A percentile compares a stretch with the other conserved stretches of the same genome.
Evolutionary conservation across 2,329 filamentous ascomycete species (phyloP).

Genomic region (Graphiopsis chlorocephala): DNA sequence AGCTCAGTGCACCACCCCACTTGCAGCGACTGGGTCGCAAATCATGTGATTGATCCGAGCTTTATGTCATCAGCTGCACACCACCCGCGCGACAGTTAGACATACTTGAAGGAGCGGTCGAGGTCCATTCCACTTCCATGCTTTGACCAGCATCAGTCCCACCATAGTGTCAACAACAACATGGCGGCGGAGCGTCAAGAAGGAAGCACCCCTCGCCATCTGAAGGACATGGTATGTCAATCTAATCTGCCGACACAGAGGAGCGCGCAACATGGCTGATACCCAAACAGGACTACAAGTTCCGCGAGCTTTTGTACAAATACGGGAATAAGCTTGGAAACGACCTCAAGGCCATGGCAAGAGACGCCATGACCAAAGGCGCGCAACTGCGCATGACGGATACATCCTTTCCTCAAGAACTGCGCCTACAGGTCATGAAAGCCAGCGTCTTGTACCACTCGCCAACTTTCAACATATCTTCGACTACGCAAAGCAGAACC

Average conservation of each 20-base stretch:
- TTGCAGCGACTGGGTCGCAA: too few species aligned
- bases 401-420: background rate
- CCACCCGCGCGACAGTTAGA: too few species aligned
- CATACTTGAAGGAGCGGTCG: too few species aligned
- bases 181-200: background rate
- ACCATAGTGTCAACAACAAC: background rate
- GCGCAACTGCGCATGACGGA: background rate
- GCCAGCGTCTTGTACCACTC: background rate
- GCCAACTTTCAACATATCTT: too few species aligned
- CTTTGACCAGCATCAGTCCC: background rate
- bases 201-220: background rate
- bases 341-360: background rate
- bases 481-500: background rate
- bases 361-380: background rate
- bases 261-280: background rate
- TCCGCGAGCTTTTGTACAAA: background rate
- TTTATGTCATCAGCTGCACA: too few species aligned
- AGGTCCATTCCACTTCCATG: too few species aligned
- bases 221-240: background rate
- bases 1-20: too few species aligned
- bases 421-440: background rate
- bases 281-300: background rate
- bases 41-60: too few species aligned
- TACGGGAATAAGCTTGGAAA: background rate
- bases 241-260: background rate